Conservation (phyloP, 768 basidiomycete genomes). For the Russula griseocarnosa region DNA sequence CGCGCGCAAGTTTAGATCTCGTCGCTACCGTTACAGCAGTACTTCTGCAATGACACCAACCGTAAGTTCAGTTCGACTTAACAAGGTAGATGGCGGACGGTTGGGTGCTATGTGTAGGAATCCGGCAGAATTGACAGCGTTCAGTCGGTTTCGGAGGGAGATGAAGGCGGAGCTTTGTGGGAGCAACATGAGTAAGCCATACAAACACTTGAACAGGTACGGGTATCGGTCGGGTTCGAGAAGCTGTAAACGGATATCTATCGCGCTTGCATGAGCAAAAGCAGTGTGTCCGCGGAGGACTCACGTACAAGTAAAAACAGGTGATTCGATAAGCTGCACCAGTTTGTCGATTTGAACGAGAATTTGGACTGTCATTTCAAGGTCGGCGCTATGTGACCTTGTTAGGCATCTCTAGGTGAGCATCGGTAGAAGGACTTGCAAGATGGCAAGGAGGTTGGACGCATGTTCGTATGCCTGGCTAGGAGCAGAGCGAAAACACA, state of each 20-base stretch:
- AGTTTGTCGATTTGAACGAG: slow-evolving; percentile 96
- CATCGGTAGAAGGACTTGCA: slow-evolving; percentile 50
- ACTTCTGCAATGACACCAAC: slow-evolving; percentile 17
- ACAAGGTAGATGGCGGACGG: slow-evolving; percentile 47
- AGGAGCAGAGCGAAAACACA: slow-evolving; percentile 93
- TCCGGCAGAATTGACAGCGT: slow-evolving; percentile 91
- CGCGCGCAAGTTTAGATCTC: slow-evolving; percentile 73
- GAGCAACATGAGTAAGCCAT: slow-evolving; percentile 93
- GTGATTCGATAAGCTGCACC: slow-evolving; percentile 96
- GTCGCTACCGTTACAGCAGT: slow-evolving; percentile 40
- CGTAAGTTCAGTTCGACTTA: slow-evolving; percentile 1
- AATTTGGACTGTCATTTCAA: slow-evolving; percentile 93
- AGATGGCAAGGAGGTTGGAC: slow-evolving; percentile 90
- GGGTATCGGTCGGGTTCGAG: slow-evolving; percentile 97
- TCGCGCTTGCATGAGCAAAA: slow-evolving; percentile 9
- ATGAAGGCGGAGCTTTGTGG: slow-evolving; percentile 97
- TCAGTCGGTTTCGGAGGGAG: slow-evolving; percentile 88
- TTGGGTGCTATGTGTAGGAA: slow-evolving; percentile 89
- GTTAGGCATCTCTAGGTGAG: not conserved
- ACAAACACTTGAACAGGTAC: slow-evolving; percentile 94
- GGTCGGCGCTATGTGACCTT: slow-evolving; percentile 64
- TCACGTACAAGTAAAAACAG: slow-evolving; percentile 89
- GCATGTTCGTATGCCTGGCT: slow-evolving; percentile 98
- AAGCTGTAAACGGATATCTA: slow-evolving; percentile 86
- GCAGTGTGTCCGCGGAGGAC: not conserved